phyloP scores from a whole-genome alignment of 441 rosid genomes.

The Breynia disticha region DNA sequence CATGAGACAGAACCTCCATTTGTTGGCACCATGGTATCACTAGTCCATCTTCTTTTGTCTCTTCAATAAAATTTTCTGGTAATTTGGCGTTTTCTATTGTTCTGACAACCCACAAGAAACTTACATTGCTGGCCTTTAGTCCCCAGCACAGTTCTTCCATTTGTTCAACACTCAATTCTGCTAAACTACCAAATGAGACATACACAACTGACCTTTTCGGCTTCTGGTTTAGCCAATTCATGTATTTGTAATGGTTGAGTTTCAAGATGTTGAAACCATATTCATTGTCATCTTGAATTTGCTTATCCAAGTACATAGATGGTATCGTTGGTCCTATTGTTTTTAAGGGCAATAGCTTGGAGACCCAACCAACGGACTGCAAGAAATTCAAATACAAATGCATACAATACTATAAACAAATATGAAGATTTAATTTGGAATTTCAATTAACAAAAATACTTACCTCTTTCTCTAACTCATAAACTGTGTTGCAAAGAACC shows the following conservation, averaged over 20 bases:
- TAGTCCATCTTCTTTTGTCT: constrained; percentile 20
- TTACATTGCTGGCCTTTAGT: not conserved
- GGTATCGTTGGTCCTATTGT: constrained; percentile 7
- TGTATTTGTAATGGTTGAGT: not conserved
- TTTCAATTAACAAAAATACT: not conserved
- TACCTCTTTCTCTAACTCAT: constrained; percentile 15
- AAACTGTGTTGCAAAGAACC: constrained; percentile 16
- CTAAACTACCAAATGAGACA: constrained; percentile 5
- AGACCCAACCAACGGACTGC: constrained; percentile 3
- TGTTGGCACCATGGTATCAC: constrained; percentile 49
- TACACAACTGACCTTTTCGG: constrained; percentile 1
- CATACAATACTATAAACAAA: not conserved
- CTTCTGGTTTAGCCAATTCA: constrained; percentile 4
- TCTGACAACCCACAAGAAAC: constrained; percentile 8
- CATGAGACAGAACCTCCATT: constrained; percentile 37
- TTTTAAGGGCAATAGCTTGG: not conserved
- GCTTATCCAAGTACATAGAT: constrained; percentile 9
- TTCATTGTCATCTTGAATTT: constrained; percentile 1
- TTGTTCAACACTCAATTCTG: constrained; percentile 1
- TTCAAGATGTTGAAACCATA: constrained; percentile 7
- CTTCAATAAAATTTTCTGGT: not conserved
- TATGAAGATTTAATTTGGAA: no score
- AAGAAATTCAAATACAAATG: not conserved
- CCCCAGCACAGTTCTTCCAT: constrained; percentile 1
- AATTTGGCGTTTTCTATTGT: constrained; percentile 1